Evolutionary conservation across 306 rosid species (phyloP).

Genomic region (Spatholobus suberectus): DNA sequence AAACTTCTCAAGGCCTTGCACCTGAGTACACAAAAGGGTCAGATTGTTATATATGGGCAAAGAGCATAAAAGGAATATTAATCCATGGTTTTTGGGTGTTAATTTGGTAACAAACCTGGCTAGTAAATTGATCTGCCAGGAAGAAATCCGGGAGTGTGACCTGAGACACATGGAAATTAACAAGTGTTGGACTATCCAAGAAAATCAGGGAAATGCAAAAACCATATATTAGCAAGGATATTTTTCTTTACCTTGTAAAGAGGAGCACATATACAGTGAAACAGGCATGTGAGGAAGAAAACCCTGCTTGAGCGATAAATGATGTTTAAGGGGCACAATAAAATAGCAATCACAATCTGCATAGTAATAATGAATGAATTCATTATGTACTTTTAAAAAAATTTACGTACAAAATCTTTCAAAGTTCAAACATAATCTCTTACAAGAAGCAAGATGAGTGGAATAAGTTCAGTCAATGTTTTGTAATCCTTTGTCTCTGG

Average conservation of each 20-base stretch:
- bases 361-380: background rate
- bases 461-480: slow-evolving; percentile 67
- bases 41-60: background rate
- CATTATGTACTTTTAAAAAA: background rate
- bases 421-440: background rate
- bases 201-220: background rate
- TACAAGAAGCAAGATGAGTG: slow-evolving; percentile 66
- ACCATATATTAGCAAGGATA: background rate
- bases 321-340: slow-evolving; percentile 67
- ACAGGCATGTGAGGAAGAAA: slow-evolving; percentile 59
- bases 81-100: background rate
- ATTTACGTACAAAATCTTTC: background rate
- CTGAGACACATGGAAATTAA: slow-evolving; percentile 39
- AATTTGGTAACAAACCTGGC: slow-evolving; percentile 59
- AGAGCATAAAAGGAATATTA: background rate
- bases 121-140: slow-evolving; percentile 79
- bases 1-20: slow-evolving; percentile 74
- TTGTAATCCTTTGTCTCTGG: slow-evolving; percentile 52
- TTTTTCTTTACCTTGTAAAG: slow-evolving; percentile 58
- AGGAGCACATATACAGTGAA: slow-evolving; percentile 65
- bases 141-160: slow-evolving; percentile 78
- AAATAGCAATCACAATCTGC: slow-evolving; percentile 49
- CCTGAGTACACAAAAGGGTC: slow-evolving; percentile 42
- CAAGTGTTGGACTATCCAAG: background rate
- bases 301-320: slow-evolving; percentile 62